phyloP scores from a whole-genome alignment of 1,284 basidiomycete species.

The Xanthoconium separans region DNA sequence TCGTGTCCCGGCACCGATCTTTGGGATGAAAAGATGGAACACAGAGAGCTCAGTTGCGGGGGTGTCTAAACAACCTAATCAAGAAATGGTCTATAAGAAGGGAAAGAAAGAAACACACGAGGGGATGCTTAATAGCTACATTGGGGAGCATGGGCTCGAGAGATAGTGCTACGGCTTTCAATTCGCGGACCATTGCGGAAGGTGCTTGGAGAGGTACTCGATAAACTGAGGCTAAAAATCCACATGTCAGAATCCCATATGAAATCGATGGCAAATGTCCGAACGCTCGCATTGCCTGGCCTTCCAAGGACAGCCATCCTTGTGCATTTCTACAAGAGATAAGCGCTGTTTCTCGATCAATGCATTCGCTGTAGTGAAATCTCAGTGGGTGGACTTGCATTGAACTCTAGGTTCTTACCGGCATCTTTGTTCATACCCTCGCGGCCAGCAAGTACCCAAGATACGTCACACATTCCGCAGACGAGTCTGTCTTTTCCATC shows the following conservation, averaged over 20 bases:
- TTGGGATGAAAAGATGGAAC: constrained; percentile 34
- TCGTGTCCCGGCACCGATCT: constrained; percentile 5
- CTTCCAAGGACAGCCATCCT: constrained; percentile 80
- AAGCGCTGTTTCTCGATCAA: constrained; percentile 69
- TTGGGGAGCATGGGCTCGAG: constrained; percentile 54
- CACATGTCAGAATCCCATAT: constrained; percentile 5
- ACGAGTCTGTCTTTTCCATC: constrained; percentile 73
- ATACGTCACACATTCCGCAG: constrained; percentile 65
- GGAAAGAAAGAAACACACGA: constrained; percentile 44
- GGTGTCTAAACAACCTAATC: constrained; percentile 36
- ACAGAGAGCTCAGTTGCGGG: constrained; percentile 45
- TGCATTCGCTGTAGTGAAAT: constrained; percentile 47
- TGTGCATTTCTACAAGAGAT: constrained; percentile 67
- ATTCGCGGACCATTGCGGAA: constrained; percentile 52
- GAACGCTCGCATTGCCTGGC: constrained; percentile 72
- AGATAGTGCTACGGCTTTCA: constrained; percentile 53
- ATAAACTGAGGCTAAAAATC: constrained; percentile 62
- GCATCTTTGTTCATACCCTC: constrained; percentile 71
- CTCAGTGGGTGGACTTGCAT: constrained; percentile 16
- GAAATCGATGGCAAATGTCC: constrained; percentile 8
- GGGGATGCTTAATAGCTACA: constrained; percentile 66
- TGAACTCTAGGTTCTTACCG: constrained; percentile 51
- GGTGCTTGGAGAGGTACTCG: constrained; percentile 70
- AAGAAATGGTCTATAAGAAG: neutral
- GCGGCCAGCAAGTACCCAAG: constrained; percentile 68